Evolutionary conservation across 2,329 filamentous ascomycete genomes (phyloP), one percentile per base, ranked within the genome.

Genomic region (Nectriaceae sp.): DNA sequence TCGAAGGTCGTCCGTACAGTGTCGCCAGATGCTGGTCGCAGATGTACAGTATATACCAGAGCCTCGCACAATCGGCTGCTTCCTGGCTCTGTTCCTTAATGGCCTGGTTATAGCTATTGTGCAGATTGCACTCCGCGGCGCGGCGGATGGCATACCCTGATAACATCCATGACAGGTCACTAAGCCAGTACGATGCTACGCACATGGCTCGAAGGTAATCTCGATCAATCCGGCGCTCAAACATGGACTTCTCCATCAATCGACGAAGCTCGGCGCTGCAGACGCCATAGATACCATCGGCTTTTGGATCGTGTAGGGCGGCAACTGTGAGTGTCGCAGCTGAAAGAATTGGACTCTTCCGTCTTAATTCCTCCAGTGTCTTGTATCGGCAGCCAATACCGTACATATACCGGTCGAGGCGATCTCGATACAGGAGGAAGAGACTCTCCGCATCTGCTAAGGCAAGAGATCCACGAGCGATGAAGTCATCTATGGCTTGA

Each of bases 1-100:
- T 76, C 0, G 80, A 77, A 1, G 79, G 78, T 3, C 83, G 71
- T 2, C 80, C 80, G 45, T 85, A 84, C 0, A 83, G 68, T 19
- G 83, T 84, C 16, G 80, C 82, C 2, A 84, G 75, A 54, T 84
- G 81, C 49, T 83, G 79, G 48, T 84, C 81, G 53, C 80, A 84
- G 5, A 84, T 78, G 50, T 83, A 84, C 1, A 82, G 67, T 24
- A 82, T 64, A 56, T 84, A 85, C 82, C 82, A 85, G 11, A 85
- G 65, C 18, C 83, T 72, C 4, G 82, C 74, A 29, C 76, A 75
- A 48, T 84, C 79, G 47, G 73, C 71, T 0, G 73, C 73, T 37
- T 78, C 74, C 11, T 72, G 68, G 11, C 65, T 69, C 19, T 67
- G 63, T 15, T 69, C 70, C 2, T 61, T 52, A 2, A 75, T 61